Base-by-base conservation (phyloP, 2,329 filamentous ascomycete species). In the Emergomyces africanus region DNA sequence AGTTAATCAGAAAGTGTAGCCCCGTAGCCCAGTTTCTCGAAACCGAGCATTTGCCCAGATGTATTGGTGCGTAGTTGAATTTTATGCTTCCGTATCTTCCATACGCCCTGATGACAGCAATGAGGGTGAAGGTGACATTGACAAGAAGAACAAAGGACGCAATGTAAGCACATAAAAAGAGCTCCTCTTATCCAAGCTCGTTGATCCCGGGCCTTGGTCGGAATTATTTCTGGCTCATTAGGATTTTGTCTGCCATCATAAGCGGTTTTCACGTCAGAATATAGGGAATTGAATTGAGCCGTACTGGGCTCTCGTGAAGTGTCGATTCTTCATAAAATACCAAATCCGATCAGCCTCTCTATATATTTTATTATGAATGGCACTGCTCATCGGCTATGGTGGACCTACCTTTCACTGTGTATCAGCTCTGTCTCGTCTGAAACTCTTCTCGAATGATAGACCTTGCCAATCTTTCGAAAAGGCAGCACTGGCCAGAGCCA, bases 1-100 rank as follows among this genome's bases (percentile, higher is more conserved):
- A 59, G 50, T 74, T 75, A 58, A 75, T 72, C 0, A 64, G 49
- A 3, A 73, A 25, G 61, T 74, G 71, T 10, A 69, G 51, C 60
- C 65, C 69, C 14, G 64, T 61, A 48, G 50, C 44, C 54, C 25
- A 58, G 15, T 41, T 50, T 48, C 51, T 60, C 25, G 61, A 51
- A 18, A 55, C 10, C 14, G 37, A 46, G 44, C 62, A 64, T 25
- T 61, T 57, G 10, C 62, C 61, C 18, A 51, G n/a, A 42, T 62
- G 62, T 25, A 62, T 39, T 12, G 54, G 35, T 15, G 46, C 54
- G 55, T 15, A 42, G 1, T n/a, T 20, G 30, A 51, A 44, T 15
- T 39, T 35, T 4, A 41, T 2, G n/a, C 20, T 33, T 12, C 30
- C 55, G 15, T 54, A 20, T 48, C 28, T 55, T 35, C 33, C 50